Evolutionary conservation across 1,284 basidiomycete species (phyloP), one percentile per base, ranked within the genome.

Genomic region (Ganoderma boninense): DNA sequence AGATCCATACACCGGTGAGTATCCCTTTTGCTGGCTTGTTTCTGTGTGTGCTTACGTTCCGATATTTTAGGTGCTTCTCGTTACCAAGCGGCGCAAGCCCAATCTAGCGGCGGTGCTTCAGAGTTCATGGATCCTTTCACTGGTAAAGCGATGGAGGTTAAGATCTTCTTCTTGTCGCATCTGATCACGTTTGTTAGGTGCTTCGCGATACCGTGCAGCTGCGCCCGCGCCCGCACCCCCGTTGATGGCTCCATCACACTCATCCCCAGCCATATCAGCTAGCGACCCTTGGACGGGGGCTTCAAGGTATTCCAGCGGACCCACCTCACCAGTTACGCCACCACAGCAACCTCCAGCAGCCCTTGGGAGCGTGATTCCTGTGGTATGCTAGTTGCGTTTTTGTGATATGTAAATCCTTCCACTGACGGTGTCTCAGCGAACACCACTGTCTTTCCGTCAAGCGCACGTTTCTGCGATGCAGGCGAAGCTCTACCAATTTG

Each of bases 1-100:
- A 20, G 98, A 99, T 80, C 97, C 97, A 8, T 99, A 91, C 82
- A 99, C 98, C 69, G 96, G 96, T 87, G 78, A 75, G 79, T 46
- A n/a, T 32, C 16, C n/a, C 61, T 67, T 56, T 42, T 56, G 23
- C 69, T 54, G 69, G 56, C 26, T 35, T 35, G 16, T 43, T n/a
- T 49, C 32, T 16, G 42, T 20, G 42, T 20, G n/a, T 66, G 38
- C 70, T 70, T 40, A 76, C 38, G 11, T 20, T 6, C 2, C 4
- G 26, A 13, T 40, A 18, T 62, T 44, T 23, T 49, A 90, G 90
- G 90, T 66, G 87, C 88, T 54, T 87, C 91, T 64, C 82, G 90
- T 75, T 91, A 94, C 80, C 86, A 86, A 70, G 82, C 85, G 66
- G 74, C 83, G 42, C 74, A 82, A 57, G 74, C 73, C 26, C 70